Percentiles rank a stretch among this genome's conserved stretches.
Evolutionary conservation across 176 grass and related monocot genomes (phyloP).

Genomic region (Guadua angustifolia): DNA sequence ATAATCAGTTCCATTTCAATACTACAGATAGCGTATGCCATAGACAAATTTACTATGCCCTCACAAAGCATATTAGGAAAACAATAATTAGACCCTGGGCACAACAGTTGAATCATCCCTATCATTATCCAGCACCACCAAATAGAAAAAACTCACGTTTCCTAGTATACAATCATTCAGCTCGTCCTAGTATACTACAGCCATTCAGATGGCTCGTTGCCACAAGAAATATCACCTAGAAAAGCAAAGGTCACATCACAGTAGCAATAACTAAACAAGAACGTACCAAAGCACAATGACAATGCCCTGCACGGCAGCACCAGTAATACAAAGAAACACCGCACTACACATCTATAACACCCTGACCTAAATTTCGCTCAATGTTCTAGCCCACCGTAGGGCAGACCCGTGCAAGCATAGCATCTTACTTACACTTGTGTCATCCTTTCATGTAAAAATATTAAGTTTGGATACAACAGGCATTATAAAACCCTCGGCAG

Average conservation of each 20-base stretch:
- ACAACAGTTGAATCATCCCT: not conserved
- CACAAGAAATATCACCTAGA: not conserved
- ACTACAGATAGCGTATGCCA: not conserved
- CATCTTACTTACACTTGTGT: too few relatives aligned
- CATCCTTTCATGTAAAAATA: too few relatives aligned
- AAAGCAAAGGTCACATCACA: not conserved
- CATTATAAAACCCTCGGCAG: too few relatives aligned
- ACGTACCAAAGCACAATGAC: not conserved
- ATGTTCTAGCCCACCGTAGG: too few relatives aligned
- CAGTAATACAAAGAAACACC: not conserved
- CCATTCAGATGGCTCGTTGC: not conserved
- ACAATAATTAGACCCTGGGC: not conserved
- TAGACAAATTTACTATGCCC: constrained; percentile 11
- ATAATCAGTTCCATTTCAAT: not conserved
- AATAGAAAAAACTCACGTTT: not conserved
- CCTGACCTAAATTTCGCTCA: too few relatives aligned
- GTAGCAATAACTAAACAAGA: not conserved
- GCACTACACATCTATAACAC: not conserved
- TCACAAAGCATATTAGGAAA: constrained; percentile 3
- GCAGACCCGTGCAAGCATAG: too few relatives aligned
- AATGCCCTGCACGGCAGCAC: not conserved
- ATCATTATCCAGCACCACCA: not conserved
- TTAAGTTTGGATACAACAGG: too few relatives aligned
- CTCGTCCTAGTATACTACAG: not conserved
- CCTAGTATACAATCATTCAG: not conserved